phyloP scores from a whole-genome alignment of 176 grass and related monocot species.

The Carex scoparia region DNA sequence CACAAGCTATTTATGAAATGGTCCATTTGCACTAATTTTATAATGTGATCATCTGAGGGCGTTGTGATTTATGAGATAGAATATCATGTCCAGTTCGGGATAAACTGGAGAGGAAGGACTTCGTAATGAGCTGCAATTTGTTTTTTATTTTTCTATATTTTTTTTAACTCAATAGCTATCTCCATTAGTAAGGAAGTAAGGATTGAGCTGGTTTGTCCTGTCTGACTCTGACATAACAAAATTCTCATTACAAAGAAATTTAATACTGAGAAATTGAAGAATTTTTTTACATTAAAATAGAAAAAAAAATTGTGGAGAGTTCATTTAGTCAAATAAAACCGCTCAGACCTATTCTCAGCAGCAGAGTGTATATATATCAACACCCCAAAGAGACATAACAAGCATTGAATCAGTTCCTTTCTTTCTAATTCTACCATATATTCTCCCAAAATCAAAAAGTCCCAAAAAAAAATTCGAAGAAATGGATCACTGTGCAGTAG shows the following conservation, averaged over 20 bases:
- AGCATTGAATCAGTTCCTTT: conserved; percentile 8
- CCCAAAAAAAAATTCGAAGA: conserved; percentile 9
- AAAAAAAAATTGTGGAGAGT: not conserved
- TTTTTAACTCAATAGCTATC: not conserved
- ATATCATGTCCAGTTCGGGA: not conserved
- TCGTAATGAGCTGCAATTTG: not conserved
- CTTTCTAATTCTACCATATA: conserved; percentile 5
- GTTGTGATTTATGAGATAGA: not conserved
- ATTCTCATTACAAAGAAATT: conserved; percentile 10
- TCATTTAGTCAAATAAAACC: conserved; percentile 35
- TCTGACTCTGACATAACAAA: conserved; percentile 24
- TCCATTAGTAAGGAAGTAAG: not conserved
- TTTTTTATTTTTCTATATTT: not conserved
- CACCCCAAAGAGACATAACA: not conserved
- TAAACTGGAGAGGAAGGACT: not conserved
- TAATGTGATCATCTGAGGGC: not conserved
- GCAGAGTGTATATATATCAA: conserved; percentile 24
- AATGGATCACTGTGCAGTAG: conserved; percentile 36
- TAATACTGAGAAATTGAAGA: not conserved
- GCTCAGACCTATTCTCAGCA: not conserved
- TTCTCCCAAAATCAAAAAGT: not conserved
- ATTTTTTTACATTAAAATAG: not conserved
- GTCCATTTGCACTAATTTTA: not conserved
- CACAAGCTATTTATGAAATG: not conserved
- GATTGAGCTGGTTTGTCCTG: conserved; percentile 5